phyloP scores from a whole-genome alignment of 805 yeast genomes.

The Hanseniaspora jakobsenii region DNA sequence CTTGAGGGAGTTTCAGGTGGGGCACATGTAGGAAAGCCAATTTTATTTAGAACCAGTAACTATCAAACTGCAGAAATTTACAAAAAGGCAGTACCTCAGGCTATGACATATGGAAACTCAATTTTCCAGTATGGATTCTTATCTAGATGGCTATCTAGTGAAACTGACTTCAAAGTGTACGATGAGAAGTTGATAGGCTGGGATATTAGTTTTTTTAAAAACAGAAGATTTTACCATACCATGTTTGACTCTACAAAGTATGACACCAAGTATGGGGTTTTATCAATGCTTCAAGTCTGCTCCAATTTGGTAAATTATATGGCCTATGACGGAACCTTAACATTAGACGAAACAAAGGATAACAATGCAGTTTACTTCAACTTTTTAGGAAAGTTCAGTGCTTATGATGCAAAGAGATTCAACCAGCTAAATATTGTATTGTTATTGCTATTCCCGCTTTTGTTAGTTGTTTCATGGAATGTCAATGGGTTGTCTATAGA shows the following conservation, averaged over 20 bases:
- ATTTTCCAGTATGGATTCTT: constrained; percentile 77
- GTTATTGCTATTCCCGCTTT: constrained; percentile 44
- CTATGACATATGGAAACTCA: constrained; percentile 65
- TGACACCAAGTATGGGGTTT: constrained; percentile 54
- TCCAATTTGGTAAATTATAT: constrained; percentile 45
- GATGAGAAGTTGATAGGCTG: constrained; percentile 53
- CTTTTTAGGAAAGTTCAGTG: constrained; percentile 48
- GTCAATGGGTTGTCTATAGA: constrained; percentile 33
- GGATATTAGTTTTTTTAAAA: constrained; percentile 81
- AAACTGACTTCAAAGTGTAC: constrained; percentile 77
- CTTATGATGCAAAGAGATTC: constrained; percentile 39
- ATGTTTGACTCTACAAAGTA: constrained; percentile 53
- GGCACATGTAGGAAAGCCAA: constrained; percentile 46
- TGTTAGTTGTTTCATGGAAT: constrained; percentile 37
- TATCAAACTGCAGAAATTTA: constrained; percentile 51
- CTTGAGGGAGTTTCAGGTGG: constrained; percentile 92
- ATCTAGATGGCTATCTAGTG: constrained; percentile 56
- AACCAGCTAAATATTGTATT: constrained; percentile 42
- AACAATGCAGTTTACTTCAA: constrained; percentile 54
- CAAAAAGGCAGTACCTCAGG: constrained; percentile 36
- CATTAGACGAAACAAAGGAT: constrained; percentile 17
- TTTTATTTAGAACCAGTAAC: constrained; percentile 75
- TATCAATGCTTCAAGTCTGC: constrained; percentile 73
- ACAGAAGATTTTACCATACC: constrained; percentile 77
- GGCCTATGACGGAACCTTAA: constrained; percentile 21